Base-by-base conservation (phyloP, 2,329 filamentous ascomycete genomes). In the Cordyceps tenuipes region DNA sequence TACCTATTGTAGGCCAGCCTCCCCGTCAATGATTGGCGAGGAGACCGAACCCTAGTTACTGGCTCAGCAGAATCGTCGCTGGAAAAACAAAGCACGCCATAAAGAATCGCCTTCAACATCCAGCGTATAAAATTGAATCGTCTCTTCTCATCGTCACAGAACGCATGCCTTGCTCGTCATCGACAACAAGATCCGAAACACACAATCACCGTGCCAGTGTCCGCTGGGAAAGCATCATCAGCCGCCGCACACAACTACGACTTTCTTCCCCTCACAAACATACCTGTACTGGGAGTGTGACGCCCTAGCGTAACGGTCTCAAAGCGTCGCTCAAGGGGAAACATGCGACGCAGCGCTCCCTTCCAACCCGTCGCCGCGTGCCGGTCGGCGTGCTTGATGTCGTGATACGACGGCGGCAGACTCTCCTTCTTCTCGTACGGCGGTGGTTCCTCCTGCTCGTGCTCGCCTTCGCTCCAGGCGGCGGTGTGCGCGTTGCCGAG, bases 301-400 rank as follows among this genome's bases (percentile, higher is more conserved):
- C 36, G 29, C 15, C 58, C 58, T 48, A 60, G 50, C 43, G 58
- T 60, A 49, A 60, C 58, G 21, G 50, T 31, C 36, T 60, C 58
- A 23, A 60, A 60, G 21, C 51, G 58, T 44, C 44, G 50, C 41
- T 60, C 51, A 5, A 50, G 15, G 5, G 50, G 34, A 44, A 60
- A 60, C 34, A 48, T 29, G 29, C 51, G 50, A 43, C 58, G 58
- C 51, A 60, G 31, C 23, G 51, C 43, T 3, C 46, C 51, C 34
- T 50, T 55, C 56, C 21, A 55, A 9, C 50, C 58, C 5, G 48
- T 43, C 36, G 56, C 48, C 23, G 58, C 31, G n/a, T 55, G 21
- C 3, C 58, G 41, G 12, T 60, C 58, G 9, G 50, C 51, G 21
- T 43, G 29, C 21, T 47, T 47, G n/a, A 48, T 49, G 34, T 55